phyloP scores from a whole-genome alignment of 1,139 yeast genomes.

The Diutina neorugosa region DNA sequence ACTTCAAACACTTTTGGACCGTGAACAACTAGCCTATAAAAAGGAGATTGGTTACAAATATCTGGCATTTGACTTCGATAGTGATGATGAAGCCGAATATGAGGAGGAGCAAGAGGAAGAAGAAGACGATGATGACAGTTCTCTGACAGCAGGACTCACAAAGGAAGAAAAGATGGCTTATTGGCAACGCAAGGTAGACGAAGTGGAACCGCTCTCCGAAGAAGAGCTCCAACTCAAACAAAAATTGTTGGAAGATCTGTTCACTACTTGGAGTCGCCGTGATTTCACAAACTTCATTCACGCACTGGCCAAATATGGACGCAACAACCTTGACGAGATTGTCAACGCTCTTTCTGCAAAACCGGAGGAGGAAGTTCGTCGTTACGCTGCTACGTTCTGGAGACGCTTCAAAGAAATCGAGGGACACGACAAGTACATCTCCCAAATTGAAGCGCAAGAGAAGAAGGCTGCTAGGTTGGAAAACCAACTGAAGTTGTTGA shows the following conservation, averaged over 20 bases:
- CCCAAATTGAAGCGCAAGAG: conserved; percentile 86
- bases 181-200: conserved; percentile 58
- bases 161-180: conserved; percentile 32
- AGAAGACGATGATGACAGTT: conserved; percentile 33
- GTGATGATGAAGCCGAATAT: conserved; percentile 41
- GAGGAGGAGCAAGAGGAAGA: conserved; percentile 32
- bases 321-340: conserved; percentile 47
- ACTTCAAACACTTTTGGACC: conserved; percentile 51
- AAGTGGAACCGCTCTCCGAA: conserved; percentile 60
- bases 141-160: conserved; percentile 20
- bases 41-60: conserved; percentile 64
- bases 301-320: conserved; percentile 70
- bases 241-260: conserved; percentile 50
- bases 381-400: conserved; percentile 70
- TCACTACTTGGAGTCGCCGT: conserved; percentile 73
- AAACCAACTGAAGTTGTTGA: conserved; percentile 56
- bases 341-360: conserved; percentile 44
- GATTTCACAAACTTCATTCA: conserved; percentile 83
- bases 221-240: conserved; percentile 62
- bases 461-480: conserved; percentile 54
- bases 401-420: conserved; percentile 56
- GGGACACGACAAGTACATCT: conserved; percentile 73
- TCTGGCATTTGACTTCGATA: conserved; percentile 39
- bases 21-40: conserved; percentile 69
- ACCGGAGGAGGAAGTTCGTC: conserved; percentile 52